Conservation (phyloP, 78 protist species). For the Tieghemostelium lacteum region DNA sequence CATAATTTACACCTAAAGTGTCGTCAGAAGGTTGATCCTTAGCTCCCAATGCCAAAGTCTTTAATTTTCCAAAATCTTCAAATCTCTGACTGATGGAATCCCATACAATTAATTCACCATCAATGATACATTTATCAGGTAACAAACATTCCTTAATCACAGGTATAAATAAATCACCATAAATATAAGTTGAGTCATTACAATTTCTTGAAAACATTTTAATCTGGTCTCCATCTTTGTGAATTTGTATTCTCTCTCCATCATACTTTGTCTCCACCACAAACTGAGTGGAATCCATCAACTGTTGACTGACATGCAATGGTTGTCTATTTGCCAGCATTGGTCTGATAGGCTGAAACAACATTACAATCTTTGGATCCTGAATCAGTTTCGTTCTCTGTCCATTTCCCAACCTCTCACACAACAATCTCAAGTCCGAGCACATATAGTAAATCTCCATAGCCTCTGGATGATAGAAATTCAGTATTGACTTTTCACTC, state of each 20-base stretch:
- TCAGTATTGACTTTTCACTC: conserved; percentile 67
- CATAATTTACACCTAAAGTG: conserved; percentile 42
- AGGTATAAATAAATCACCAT: conserved; percentile 57
- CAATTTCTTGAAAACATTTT: conserved; percentile 66
- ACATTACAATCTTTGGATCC: too few species aligned
- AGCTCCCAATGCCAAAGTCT: conserved; percentile 52
- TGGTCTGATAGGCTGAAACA: conserved; percentile 90
- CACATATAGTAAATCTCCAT: conserved; percentile 59
- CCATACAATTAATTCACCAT: conserved; percentile 93
- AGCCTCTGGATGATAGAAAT: conserved; percentile 86
- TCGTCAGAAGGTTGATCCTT: conserved; percentile 26
- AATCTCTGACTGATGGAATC: conserved; percentile 64
- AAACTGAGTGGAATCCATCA: not conserved
- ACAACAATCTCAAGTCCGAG: conserved; percentile 37
- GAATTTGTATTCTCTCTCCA: conserved; percentile 93
- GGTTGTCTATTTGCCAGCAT: conserved; percentile 89
- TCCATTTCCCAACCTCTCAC: conserved; percentile 17
- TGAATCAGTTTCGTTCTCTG: not conserved
- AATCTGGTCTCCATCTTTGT: conserved; percentile 51
- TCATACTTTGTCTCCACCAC: conserved; percentile 90
- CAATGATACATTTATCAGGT: conserved; percentile 83
- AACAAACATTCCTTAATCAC: conserved; percentile 30
- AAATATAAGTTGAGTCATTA: conserved; percentile 81
- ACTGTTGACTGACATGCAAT: not conserved
- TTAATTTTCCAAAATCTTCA: conserved; percentile 88